Evolutionary conservation across 2,329 filamentous ascomycete genomes (phyloP), one percentile per base, ranked within the genome.

Genomic region (Fusarium miscanthi): DNA sequence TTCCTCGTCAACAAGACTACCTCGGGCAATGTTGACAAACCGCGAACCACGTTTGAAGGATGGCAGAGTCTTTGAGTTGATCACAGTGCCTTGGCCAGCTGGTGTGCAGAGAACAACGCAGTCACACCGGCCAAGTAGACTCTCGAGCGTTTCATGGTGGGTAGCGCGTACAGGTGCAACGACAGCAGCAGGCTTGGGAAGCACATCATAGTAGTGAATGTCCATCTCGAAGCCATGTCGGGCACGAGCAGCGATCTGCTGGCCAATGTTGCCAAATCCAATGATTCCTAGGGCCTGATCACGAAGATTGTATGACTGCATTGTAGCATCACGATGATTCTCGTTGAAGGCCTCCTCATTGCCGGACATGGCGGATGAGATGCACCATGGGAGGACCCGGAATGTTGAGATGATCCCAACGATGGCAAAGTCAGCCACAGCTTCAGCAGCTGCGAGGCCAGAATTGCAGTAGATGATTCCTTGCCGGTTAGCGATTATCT

Each of bases 381-480:
- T 86, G 69, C 87, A 91, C 88, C 91, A 93, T 3, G 88, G 85
- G 17, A 94, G 86, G 49, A 89, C 86, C 57, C 92, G 90, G 83
- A 93, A 94, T 19, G 88, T 90, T 13, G 88, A 87, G 54, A 94
- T 87, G 73, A 94, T 88, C 74, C 92, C 87, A 76, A 90, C 90
- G 43, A 93, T 84, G 23, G 91, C 89, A 69, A 92, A 89, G 79
- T 94, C 92, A 56, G 92, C 91, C 3, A 94, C 92, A 8, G 91
- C 89, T 76, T 94, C 92, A 11, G 90, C 90, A 40, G 91, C 91
- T 0, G 92, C 91, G 4, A 89, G 86, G 4, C 91, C 91, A 6
- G 89, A 87, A 81, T 94, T 94, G 84, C 92, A 94, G 82, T 94
- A 94, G 57, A 91, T 81, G 69, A 93, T 88, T 41, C 89, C 87